These are phyloP conservation scores for Coemansia asiatica DNA, from an alignment of 192 early-diverging fungal genomes.

Conservation along the genomic window DNA sequence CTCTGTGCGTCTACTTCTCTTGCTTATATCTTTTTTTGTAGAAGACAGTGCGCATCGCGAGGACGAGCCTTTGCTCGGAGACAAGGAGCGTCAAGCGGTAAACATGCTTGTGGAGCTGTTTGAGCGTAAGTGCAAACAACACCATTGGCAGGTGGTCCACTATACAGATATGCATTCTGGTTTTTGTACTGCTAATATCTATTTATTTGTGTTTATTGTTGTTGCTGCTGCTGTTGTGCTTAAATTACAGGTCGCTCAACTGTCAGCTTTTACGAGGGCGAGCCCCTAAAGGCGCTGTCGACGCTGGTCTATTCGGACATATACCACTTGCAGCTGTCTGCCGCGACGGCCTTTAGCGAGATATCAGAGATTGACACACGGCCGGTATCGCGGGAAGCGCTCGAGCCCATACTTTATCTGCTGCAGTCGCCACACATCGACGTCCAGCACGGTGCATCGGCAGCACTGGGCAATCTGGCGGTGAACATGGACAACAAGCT, in stretches of 20 bases:
- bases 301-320: constrained; percentile 84
- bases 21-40: constrained; percentile 19
- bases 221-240: background rate
- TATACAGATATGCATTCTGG: background rate
- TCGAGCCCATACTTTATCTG: constrained; percentile 80
- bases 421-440: constrained; percentile 81
- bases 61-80: constrained; percentile 48
- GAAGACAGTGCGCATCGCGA: constrained; percentile 38
- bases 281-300: constrained; percentile 75
- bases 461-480: constrained; percentile 86
- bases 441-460: constrained; percentile 81
- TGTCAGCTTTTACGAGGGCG: constrained; percentile 82
- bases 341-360: constrained; percentile 85
- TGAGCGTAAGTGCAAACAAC: constrained; percentile 44
- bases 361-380: constrained; percentile 84
- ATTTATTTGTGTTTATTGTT: background rate
- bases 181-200: no score
- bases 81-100: constrained; percentile 51
- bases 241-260: constrained; percentile 63
- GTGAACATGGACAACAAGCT: constrained; percentile 77
- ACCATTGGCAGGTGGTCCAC: background rate
- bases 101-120: constrained; percentile 54
- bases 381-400: constrained; percentile 69
- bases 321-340: constrained; percentile 81
- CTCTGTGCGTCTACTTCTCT: background rate